A percentile compares a stretch with the other conserved stretches of the same genome.
Evolutionary conservation across 2,329 filamentous ascomycete genomes (phyloP).

Genomic region (Cryphonectria radicalis): DNA sequence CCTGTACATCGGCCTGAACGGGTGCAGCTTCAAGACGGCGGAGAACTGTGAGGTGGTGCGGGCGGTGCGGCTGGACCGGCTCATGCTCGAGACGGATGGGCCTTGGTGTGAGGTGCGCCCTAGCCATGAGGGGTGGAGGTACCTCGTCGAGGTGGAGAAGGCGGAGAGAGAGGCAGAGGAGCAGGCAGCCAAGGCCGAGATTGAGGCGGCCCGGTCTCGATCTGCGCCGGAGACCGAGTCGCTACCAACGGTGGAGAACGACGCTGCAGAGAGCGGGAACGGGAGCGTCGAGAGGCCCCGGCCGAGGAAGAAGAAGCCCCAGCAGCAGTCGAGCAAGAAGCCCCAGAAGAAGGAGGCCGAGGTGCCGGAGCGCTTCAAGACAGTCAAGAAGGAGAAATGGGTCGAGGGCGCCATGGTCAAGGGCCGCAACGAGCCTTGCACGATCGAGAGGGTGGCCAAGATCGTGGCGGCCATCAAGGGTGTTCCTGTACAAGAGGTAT

Average conservation of each 20-base stretch:
- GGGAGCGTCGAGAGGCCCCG: constrained; percentile 20
- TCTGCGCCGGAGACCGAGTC: constrained; percentile 6
- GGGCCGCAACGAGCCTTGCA: constrained; percentile 90
- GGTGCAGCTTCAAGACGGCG: constrained; percentile 91
- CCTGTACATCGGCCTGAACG: constrained; percentile 92
- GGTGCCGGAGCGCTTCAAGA: constrained; percentile 73
- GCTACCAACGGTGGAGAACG: not conserved
- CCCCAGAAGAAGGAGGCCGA: constrained; percentile 65
- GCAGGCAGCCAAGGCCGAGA: constrained; percentile 22
- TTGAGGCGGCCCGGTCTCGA: constrained; percentile 10
- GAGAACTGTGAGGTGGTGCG: constrained; percentile 88
- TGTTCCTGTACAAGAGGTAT: constrained; percentile 78
- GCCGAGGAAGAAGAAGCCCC: constrained; percentile 36
- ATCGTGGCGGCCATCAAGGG: constrained; percentile 87
- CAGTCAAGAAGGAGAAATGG: constrained; percentile 97
- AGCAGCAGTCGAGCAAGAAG: constrained; percentile 45
- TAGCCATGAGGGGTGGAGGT: constrained; percentile 82
- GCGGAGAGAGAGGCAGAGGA: constrained; percentile 33
- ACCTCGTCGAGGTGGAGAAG: constrained; percentile 53
- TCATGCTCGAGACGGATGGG: constrained; percentile 97
- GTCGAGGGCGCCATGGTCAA: constrained; percentile 87
- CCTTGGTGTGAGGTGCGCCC: constrained; percentile 97
- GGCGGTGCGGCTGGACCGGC: constrained; percentile 73
- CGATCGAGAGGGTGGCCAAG: constrained; percentile 84
- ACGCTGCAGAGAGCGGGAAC: constrained; percentile 18